Evolutionary conservation across 2,329 filamentous ascomycete genomes (phyloP), one percentile per base, ranked within the genome.

Genomic region (Aspergillus neotritici): DNA sequence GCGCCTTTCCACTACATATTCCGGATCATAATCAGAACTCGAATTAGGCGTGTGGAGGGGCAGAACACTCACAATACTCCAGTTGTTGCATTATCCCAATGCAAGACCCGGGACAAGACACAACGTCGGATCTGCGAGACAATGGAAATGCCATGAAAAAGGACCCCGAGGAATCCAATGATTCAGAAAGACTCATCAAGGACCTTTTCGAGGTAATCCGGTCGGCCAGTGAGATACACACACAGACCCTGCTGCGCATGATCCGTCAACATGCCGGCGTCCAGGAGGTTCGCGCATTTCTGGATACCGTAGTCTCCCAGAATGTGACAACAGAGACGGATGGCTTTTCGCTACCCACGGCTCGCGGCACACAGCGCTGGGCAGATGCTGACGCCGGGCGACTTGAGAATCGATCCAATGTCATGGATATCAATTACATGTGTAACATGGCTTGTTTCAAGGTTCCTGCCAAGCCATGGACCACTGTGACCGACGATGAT

Each of bases 401-500:
- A 17, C 56, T 55, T 1, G 45, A 50, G 0, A 51, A 57, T 29
- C 47, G 50, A 3, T 44, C 49, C 2, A 54, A 56, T 36, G 55
- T 59, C 21, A 59, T 59, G 56, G 56, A 59, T 32, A 48, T 57
- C 10, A 52, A 53, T 13, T 61, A 55, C 30, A 33, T 61, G 28
- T 60, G 57, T 29, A 51, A 54, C 12, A 48, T 29, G 11, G 54
- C 55, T 7, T 57, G 54, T 3, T 49, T 47, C 17, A 49, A 48
- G 13, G 55, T 62, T 1, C 57, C 58, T 1, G 58, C 58, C 5
- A 52, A 47, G 16, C 56, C 88, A 5, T 95, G 89, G 89, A 90
- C 88, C 0, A 78, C 73, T 7, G 87, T 93, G 25, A 94, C 86
- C 1, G 74, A 79, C 37, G 87, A 95, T 60, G 73, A 79, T 7